Base-by-base conservation (phyloP, 352 stramenopile species). In the Phytopythium helicoides region DNA sequence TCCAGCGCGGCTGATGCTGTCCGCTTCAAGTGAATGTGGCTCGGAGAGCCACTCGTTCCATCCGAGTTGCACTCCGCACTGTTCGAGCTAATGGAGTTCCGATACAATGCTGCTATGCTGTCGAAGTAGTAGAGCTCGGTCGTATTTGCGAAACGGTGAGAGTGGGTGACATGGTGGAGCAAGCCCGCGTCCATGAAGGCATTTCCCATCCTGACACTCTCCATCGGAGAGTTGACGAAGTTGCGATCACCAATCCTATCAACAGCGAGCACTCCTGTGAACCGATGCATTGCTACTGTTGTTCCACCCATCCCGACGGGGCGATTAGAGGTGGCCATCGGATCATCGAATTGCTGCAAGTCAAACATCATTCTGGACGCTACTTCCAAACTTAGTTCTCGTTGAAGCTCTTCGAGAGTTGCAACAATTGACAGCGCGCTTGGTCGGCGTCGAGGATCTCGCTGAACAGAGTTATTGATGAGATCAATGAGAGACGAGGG, bases 161-260 rank as follows among this genome's bases (percentile, higher is more conserved):
- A 39, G 48, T 86, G 75, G 35, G 69, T 78, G 5, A 42, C 44
- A 49, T 86, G 67, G 39, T 84, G 75, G 46, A 86, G 38, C 3
- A 81, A 50, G 0, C 73, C 67, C 14, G 73, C 62, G 42, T 77
- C 73, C 71, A 84, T 76, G 31, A 72, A 66, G 16, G 71, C 66
- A 46, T 66, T 79, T 4, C 75, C 72, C 23, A 83, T 26, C 1
- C 75, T 63, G 8, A 78, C 41, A 2, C 63, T 67, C 55, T 86
- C 75, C 19, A 33, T 48, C 1, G 48, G 45, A 16, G 52, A 60
- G 16, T 66, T 47, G 1, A 69, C 48, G 38, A 64, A 73, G 44
- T 58, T 52, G 35, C 66, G 51, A 10, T 64, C 47, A 3, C 67
- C 49, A 47, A 78, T 59, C 10, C 68, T 54, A 3, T 67, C 57